A percentile compares a stretch with the other conserved stretches of the same genome.
Evolutionary conservation across 495 filamentous ascomycete genomes (phyloP).

Genomic region (Penicillium canariense): DNA sequence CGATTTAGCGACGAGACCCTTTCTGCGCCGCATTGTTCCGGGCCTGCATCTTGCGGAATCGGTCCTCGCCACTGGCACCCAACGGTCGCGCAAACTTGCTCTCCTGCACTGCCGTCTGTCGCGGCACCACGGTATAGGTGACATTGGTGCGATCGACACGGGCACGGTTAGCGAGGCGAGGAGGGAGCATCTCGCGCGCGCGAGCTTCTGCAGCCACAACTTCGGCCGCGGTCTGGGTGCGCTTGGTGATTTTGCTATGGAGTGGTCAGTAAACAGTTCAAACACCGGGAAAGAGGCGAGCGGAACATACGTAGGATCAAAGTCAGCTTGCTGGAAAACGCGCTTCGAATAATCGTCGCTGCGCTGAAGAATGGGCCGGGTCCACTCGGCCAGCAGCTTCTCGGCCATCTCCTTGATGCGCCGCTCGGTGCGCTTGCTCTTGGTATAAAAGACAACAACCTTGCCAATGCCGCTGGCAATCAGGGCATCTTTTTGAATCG

Average conservation of each 20-base stretch:
- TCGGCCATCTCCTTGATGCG: conserved; percentile 92
- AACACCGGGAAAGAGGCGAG: background rate
- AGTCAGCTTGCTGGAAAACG: conserved; percentile 53
- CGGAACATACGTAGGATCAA: conserved; percentile 53
- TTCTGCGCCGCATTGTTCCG: conserved; percentile 59
- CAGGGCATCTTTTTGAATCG: conserved; percentile 85
- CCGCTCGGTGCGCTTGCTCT: conserved; percentile 80
- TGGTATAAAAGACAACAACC: conserved; percentile 93
- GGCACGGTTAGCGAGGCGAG: conserved; percentile 67
- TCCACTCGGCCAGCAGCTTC: conserved; percentile 89
- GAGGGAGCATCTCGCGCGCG: conserved; percentile 67
- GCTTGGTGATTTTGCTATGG: conserved; percentile 45
- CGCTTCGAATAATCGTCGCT: conserved; percentile 90
- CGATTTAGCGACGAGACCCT: conserved; percentile 35
- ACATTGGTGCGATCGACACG: conserved; percentile 64
- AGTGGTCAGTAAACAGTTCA: conserved; percentile 14
- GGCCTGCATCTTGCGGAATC: conserved; percentile 77
- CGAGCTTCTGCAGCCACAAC: conserved; percentile 62
- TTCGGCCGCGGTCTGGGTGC: conserved; percentile 47
- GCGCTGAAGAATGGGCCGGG: conserved; percentile 88
- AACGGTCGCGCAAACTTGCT: conserved; percentile 59
- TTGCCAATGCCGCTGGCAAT: conserved; percentile 93
- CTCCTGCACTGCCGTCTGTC: conserved; percentile 51
- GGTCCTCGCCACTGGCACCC: conserved; percentile 72
- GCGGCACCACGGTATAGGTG: conserved; percentile 80